Base-by-base conservation (phyloP, 257 asterid genomes). In the Solanum peruvianum region DNA sequence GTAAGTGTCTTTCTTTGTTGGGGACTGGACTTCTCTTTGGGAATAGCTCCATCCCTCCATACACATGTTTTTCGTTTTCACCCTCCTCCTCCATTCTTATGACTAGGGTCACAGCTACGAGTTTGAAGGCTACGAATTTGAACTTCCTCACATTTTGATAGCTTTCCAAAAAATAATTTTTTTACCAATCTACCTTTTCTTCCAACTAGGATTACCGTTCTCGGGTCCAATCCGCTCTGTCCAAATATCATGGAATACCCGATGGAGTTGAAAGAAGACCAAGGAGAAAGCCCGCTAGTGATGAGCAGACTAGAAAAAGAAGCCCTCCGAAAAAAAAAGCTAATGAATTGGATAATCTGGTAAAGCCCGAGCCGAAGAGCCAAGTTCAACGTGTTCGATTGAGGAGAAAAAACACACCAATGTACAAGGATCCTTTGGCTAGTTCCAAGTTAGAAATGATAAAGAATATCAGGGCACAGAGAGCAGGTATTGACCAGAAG, bases 371-470 rank as follows among this genome's bases (percentile, higher is more conserved):
- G 82, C 77, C 87, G 15, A 94, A 86, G 83, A 87, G 70, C 89
- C 93, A 86, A 82, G 89, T 42, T 86, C 90, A 90, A 87, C 88
- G 86, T 33, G 87, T 67, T 70, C 92, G 84, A 87, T 39, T 91
- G 82, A 94, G 88, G 92, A 93, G 91, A 86, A 93, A 90, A 13
- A 87, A 71, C 49, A 56, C 86, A n/a, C 94, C 98, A 41, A 80
- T 85, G 21, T 95, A 90, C 90, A 95, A 93, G 90, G 99, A 97
- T 89, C 99, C 99, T 49, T 86, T 94, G 87, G 95, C 94, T 25
- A 90, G 91, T 84, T 86, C 96, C 89, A 97, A 95, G 91, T 47
- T 97, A 90, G 98, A 95, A 92, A 92, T 97, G 98, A 82, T 97
- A 85, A 97, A 92, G 87, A 90, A 85, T 89, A 97, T 95, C 80